phyloP scores from a whole-genome alignment of 73 alveolate species.

The Diophrys appendiculata region DNA sequence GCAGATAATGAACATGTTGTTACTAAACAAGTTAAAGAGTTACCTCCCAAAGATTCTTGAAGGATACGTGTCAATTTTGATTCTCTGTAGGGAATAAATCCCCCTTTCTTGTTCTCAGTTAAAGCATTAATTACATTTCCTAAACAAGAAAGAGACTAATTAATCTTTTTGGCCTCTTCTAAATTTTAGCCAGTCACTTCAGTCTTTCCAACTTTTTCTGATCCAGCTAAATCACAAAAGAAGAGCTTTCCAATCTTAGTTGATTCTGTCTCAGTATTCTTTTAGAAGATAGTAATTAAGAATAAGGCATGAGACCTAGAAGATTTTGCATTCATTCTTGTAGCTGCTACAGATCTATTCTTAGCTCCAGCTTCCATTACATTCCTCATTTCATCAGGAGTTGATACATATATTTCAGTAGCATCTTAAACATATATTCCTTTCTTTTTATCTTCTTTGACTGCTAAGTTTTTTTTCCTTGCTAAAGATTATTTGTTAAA shows the following conservation, averaged over 20 bases:
- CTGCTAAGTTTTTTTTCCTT: constrained; percentile 78
- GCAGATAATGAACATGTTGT: constrained; percentile 82
- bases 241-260: constrained; percentile 89
- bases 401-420: constrained; percentile 89
- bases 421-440: constrained; percentile 95
- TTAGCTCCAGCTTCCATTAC: constrained; percentile 91
- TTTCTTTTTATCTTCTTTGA: constrained; percentile 89
- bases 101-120: constrained; percentile 79
- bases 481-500: constrained; percentile 17
- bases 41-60: constrained; percentile 97
- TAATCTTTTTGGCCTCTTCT: constrained; percentile 94
- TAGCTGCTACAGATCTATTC: constrained; percentile 95
- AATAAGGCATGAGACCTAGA: constrained; percentile 95
- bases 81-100: constrained; percentile 95
- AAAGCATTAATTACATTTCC: constrained; percentile 98
- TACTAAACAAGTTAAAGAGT: constrained; percentile 89
- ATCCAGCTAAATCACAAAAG: constrained; percentile 97
- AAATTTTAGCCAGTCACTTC: constrained; percentile 87
- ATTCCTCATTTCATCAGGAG: constrained; percentile 88
- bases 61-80: constrained; percentile 94
- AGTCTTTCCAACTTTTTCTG: constrained; percentile 93
- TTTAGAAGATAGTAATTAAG: constrained; percentile 81
- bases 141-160: constrained; percentile 90
- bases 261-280: constrained; percentile 85
- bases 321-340: constrained; percentile 95